Evolutionary conservation across 2,329 filamentous ascomycete genomes (phyloP), one percentile per base, ranked within the genome.

Genomic region (Aspergillus versicolor): DNA sequence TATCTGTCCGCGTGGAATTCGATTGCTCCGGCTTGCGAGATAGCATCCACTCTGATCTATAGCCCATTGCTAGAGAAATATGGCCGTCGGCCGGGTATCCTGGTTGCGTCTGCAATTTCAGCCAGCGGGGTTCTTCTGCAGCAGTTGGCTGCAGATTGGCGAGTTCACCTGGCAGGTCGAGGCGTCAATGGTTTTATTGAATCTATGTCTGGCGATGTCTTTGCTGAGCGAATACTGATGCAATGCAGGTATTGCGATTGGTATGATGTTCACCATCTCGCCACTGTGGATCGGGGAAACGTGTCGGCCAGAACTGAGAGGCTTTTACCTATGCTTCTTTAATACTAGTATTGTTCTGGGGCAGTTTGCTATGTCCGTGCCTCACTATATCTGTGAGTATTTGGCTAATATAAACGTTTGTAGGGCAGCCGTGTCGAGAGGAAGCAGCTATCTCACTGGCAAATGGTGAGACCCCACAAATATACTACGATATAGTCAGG

Each of bases 201-300:
- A 27, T 15, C 32, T 21, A 21, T 34, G 13, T 15, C 5, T 9
- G 7, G 6, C 13, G 12, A 12, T 30, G 1, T 32, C 5, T 21
- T 21, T 47, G 13, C 4, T 7, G 2, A 19, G 9, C 1, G 13
- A 11, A 30, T 32, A 24, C 32, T 38, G 11, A 27, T 17, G 21
- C 5, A 7, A 15, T 21, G 17, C n/a, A 66, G 67, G 66, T 46
- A 62, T 73, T 47, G 71, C 67, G 1, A 70, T 75, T 44, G 73
- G 73, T 8, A 70, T 74, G 2, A 70, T 74, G 61, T 74, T 73
- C 53, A 69, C 69, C 2, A 70, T 75, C 17, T 68, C 73, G 6
- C 73, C 73, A 1, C 58, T 75, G 12, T 76, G 71, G 71, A 75
- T 75, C 51, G 73, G 73, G 13, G 73, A 76, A 59, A 73, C 62